Evolutionary conservation across 768 basidiomycete species (phyloP).

Genomic region (Tephrocybe rancida): DNA sequence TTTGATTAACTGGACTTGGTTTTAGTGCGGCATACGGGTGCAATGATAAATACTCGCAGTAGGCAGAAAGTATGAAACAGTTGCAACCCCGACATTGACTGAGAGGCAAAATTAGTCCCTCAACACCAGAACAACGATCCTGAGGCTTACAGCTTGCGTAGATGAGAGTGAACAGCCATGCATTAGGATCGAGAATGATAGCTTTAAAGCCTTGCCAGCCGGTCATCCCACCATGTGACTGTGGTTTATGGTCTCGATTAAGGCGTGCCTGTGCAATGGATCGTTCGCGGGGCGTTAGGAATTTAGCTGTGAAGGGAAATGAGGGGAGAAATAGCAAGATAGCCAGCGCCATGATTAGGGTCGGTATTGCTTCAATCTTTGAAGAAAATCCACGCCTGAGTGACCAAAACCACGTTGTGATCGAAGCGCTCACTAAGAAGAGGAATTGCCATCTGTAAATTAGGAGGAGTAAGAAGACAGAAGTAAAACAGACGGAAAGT

Average conservation of each 20-base stretch:
- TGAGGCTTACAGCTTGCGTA: constrained; percentile 53
- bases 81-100: constrained; percentile 62
- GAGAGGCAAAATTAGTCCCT: neutral
- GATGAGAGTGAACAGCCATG: constrained; percentile 54
- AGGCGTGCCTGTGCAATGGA: constrained; percentile 61
- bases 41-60: constrained; percentile 34
- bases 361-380: constrained; percentile 60
- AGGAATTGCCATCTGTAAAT: constrained; percentile 57
- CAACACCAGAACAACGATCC: neutral
- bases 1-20: constrained; percentile 45
- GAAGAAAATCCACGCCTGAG: neutral
- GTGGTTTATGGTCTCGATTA: constrained; percentile 56
- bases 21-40: neutral
- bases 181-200: constrained; percentile 48
- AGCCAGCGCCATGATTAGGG: constrained; percentile 49
- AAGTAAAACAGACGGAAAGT: neutral
- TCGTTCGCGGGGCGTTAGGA: constrained; percentile 52
- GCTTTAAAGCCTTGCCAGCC: constrained; percentile 59
- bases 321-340: constrained; percentile 55
- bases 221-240: constrained; percentile 59
- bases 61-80: constrained; percentile 57
- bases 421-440: constrained; percentile 41
- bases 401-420: neutral
- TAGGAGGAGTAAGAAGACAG: constrained; percentile 4
- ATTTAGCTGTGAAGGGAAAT: constrained; percentile 56